A percentile compares a stretch with the other conserved stretches of the same genome.
Evolutionary conservation across 208 protist species (phyloP).

Genomic region (Zelonia costaricensis): DNA sequence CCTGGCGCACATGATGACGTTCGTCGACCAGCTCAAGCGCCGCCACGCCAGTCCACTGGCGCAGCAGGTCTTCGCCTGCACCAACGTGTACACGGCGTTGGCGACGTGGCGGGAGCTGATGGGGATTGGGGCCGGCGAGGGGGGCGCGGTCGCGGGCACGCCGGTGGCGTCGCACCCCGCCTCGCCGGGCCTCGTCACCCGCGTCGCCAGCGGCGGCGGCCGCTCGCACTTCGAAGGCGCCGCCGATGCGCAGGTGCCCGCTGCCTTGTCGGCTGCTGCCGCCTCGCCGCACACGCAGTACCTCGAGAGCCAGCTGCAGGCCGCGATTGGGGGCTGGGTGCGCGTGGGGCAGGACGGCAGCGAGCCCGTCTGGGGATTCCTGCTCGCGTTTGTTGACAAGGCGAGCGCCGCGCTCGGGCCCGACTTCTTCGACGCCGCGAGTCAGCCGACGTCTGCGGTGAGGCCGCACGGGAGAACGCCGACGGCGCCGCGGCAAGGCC

Average conservation of each 20-base stretch:
- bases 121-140: background rate
- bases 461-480: background rate
- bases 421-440: conserved; percentile 38
- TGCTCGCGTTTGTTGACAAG: conserved; percentile 35
- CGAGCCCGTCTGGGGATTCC: conserved; percentile 24
- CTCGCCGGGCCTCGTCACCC: background rate
- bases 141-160: background rate
- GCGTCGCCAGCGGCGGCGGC: background rate
- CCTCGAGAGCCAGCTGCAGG: conserved; percentile 37
- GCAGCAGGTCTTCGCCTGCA: conserved; percentile 57
- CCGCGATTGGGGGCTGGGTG: conserved; percentile 36
- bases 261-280: background rate
- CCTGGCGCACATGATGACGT: conserved; percentile 32
- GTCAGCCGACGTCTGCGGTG: background rate
- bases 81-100: conserved; percentile 60
- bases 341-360: conserved; percentile 31
- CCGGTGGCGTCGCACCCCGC: background rate
- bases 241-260: background rate
- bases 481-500: background rate
- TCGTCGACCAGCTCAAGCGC: conserved; percentile 44
- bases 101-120: conserved; percentile 42
- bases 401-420: conserved; percentile 36
- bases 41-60: conserved; percentile 55
- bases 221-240: background rate
- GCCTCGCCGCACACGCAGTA: conserved; percentile 13